Conservation (phyloP, 192 early-diverging fungal species). For the Coemansia sp. region DNA sequence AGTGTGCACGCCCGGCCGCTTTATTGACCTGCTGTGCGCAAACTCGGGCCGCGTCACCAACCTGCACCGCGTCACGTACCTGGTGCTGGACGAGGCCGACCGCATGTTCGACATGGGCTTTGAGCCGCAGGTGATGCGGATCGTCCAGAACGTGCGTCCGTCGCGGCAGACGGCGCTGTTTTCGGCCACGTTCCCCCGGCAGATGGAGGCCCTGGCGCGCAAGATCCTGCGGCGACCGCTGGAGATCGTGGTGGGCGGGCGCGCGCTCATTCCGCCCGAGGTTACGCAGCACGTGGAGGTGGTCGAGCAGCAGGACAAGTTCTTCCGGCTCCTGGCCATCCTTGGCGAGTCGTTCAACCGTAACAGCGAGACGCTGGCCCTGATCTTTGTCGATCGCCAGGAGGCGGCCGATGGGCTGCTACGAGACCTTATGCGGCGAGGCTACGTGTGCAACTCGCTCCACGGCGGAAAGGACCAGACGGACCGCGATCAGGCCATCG, state of each 20-base stretch:
- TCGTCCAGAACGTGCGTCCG: conserved; percentile 86
- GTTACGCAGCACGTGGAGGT: conserved; percentile 91
- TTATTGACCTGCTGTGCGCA: conserved; percentile 84
- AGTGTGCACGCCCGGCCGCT: conserved; percentile 85
- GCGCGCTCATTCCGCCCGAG: conserved; percentile 80
- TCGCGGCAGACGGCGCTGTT: conserved; percentile 84
- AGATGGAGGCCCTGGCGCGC: conserved; percentile 92
- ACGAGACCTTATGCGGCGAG: conserved; percentile 72
- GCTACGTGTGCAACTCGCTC: conserved; percentile 83
- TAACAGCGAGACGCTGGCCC: conserved; percentile 63
- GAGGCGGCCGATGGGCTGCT: conserved; percentile 89
- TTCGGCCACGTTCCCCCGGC: conserved; percentile 91
- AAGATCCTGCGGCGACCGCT: conserved; percentile 87
- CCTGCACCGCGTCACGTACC: conserved; percentile 80
- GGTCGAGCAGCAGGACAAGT: conserved; percentile 70
- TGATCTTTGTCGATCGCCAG: conserved; percentile 96
- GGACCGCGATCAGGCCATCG: conserved; percentile 85
- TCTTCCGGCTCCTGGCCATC: conserved; percentile 79
- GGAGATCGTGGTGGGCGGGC: conserved; percentile 93
- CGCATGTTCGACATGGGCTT: conserved; percentile 99
- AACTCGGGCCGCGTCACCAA: conserved; percentile 86
- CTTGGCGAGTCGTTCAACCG: conserved; percentile 73
- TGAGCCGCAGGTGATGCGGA: conserved; percentile 95
- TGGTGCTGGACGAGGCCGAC: conserved; percentile 96
- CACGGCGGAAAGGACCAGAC: conserved; percentile 95